A percentile compares a stretch with the other conserved stretches of the same genome.
Evolutionary conservation across 805 yeast species (phyloP).

Genomic region (Candida hispaniensis): DNA sequence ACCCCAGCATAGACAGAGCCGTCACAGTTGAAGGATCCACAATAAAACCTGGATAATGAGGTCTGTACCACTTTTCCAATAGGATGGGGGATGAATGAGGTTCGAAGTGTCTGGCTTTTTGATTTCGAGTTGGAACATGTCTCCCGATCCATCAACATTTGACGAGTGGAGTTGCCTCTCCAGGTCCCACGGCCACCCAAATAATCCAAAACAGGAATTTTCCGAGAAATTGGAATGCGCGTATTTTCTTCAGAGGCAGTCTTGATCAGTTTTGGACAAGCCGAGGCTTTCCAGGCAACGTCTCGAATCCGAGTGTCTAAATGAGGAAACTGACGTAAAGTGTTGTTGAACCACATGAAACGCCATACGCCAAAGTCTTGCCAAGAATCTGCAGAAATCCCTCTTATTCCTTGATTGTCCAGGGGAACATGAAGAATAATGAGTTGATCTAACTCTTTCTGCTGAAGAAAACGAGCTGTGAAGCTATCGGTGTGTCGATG

Average conservation of each 20-base stretch:
- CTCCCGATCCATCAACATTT: constrained; percentile 1
- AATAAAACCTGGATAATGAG: constrained; percentile 2
- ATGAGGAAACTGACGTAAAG: too few relatives aligned
- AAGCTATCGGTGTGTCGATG: constrained; percentile 1
- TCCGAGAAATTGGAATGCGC: constrained; percentile 10
- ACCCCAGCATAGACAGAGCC: constrained; percentile 3
- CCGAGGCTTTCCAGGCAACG: too few relatives aligned
- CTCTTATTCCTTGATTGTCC: background rate
- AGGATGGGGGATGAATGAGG: constrained; percentile 6
- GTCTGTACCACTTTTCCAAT: constrained; percentile 11
- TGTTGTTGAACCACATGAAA: too few relatives aligned
- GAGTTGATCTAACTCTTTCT: constrained; percentile 5
- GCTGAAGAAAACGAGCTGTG: constrained; percentile 4
- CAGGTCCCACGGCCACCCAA: constrained; percentile 6
- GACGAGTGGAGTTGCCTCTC: constrained; percentile 2
- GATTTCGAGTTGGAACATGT: background rate
- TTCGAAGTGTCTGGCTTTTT: background rate
- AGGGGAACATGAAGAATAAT: constrained; percentile 5
- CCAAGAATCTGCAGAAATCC: constrained; percentile 6
- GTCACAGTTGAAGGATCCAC: constrained; percentile 2
- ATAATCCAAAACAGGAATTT: too few relatives aligned
- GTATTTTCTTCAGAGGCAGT: constrained; percentile 4
- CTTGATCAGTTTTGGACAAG: too few relatives aligned
- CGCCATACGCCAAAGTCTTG: too few relatives aligned
- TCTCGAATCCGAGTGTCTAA: too few relatives aligned